phyloP scores from a whole-genome alignment of 805 yeast genomes.

The Yamadazyma philogaea region DNA sequence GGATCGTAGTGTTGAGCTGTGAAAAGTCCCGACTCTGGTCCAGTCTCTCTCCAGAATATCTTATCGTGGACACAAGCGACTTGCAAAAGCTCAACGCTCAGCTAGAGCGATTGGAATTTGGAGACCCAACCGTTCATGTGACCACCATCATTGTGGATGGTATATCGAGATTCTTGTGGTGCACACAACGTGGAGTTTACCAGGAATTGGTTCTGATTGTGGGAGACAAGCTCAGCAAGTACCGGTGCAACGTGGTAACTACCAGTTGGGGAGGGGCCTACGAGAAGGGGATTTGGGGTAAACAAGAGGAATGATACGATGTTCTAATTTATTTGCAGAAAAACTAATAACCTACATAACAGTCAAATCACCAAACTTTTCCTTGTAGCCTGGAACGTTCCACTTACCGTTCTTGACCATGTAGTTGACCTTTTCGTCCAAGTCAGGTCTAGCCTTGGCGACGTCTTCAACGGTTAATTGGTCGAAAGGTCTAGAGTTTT shows the following conservation, averaged over 20 bases:
- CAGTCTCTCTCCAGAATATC: not conserved
- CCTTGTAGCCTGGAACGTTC: slow-evolving; percentile 98
- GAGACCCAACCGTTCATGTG: not conserved
- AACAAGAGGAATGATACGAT: not conserved
- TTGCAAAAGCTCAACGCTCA: not conserved
- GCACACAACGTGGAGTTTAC: slow-evolving; percentile 11
- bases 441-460: slow-evolving; percentile 93
- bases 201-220: slow-evolving; percentile 1
- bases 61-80: not conserved
- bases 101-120: not conserved
- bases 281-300: slow-evolving; percentile 25
- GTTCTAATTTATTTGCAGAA: not conserved
- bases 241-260: slow-evolving; percentile 23
- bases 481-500: slow-evolving; percentile 95
- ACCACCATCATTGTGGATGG: slow-evolving; percentile 5
- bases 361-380: slow-evolving; percentile 95
- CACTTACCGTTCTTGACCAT: slow-evolving; percentile 96
- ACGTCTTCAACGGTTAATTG: slow-evolving; percentile 95
- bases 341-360: slow-evolving; percentile 59
- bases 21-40: slow-evolving; percentile 2
- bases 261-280: slow-evolving; percentile 26
- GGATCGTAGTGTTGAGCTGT: slow-evolving; percentile 2
- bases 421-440: slow-evolving; percentile 91
- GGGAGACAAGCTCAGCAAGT: slow-evolving; percentile 14
- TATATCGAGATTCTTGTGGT: slow-evolving; percentile 6